These are phyloP conservation scores for Fusarium hostae DNA, from an alignment of 2,329 filamentous ascomycete species.

Conservation along the genomic window DNA sequence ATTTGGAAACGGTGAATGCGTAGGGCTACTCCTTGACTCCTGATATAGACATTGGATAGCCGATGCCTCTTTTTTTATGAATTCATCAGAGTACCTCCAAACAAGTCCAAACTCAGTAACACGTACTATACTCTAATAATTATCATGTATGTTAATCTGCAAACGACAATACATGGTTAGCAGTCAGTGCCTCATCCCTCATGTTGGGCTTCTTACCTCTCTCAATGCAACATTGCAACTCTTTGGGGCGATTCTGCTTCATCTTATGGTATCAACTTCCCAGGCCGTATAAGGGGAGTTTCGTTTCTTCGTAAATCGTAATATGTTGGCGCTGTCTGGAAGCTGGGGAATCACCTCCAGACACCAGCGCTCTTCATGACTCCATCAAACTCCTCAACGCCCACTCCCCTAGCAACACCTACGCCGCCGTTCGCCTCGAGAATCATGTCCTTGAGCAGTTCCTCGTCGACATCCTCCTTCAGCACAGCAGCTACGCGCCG, in stretches of 20 bases:
- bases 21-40: not conserved
- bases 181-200: not conserved
- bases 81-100: not conserved
- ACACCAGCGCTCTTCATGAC: conserved; percentile 88
- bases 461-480: conserved; percentile 86
- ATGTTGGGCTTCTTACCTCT: conserved; percentile 11
- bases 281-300: conserved; percentile 11
- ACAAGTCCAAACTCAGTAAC: not conserved
- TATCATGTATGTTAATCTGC: not conserved
- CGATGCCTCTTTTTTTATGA: not conserved
- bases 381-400: conserved; percentile 82
- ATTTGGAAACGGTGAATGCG: conserved; percentile 1
- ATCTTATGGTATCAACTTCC: conserved; percentile 1
- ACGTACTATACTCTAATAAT: not conserved
- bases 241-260: not conserved
- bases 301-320: conserved; percentile 36
- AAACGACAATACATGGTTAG: not conserved
- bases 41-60: not conserved
- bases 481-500: conserved; percentile 81
- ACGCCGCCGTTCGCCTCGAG: conserved; percentile 89
- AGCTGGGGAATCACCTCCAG: conserved; percentile 68
- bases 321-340: not conserved
- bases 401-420: conserved; percentile 76
- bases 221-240: not conserved
- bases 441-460: conserved; percentile 91